A percentile compares a stretch with the other conserved stretches of the same genome.
These are phyloP conservation scores for Malassezia slooffiae DNA, from an alignment of 1,284 basidiomycete species.

Conservation along the genomic window DNA sequence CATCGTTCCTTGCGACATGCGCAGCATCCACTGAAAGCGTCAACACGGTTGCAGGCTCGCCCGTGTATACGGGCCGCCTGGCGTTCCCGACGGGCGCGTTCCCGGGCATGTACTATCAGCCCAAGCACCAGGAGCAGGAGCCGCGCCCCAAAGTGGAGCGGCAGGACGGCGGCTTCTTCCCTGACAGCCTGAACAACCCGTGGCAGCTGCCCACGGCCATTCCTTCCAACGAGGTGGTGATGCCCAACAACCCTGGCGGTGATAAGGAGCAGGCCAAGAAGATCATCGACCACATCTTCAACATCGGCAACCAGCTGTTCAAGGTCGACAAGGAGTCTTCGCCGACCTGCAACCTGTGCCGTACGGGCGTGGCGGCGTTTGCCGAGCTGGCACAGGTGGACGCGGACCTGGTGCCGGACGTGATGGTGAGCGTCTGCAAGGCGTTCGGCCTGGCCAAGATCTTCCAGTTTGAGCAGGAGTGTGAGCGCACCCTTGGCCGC, in stretches of 20 bases:
- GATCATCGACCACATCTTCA: conserved; percentile 1
- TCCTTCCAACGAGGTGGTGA: background rate
- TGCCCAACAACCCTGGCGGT: background rate
- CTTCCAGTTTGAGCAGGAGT: conserved; percentile 48
- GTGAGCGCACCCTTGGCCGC: conserved; percentile 52
- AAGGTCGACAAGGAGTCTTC: conserved; percentile 35
- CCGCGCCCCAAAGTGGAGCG: conserved; percentile 27
- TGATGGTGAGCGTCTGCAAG: conserved; percentile 57
- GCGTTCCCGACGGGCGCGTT: conserved; percentile 42
- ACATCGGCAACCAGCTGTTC: conserved; percentile 50
- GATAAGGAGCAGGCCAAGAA: background rate
- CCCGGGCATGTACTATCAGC: conserved; percentile 20
- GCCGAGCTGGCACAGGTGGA: conserved; percentile 59
- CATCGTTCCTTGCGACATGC: no score
- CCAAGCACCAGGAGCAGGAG: conserved; percentile 18
- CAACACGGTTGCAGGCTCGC: no score
- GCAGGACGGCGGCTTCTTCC: conserved; percentile 21
- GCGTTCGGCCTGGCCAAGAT: conserved; percentile 46
- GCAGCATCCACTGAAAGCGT: no score
- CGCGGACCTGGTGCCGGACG: conserved; percentile 55
- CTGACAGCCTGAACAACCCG: conserved; percentile 56
- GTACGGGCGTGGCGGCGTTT: conserved; percentile 55
- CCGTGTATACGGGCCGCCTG: conserved; percentile 29
- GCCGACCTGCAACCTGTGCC: conserved; percentile 56
- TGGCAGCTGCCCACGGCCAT: conserved; percentile 51